A percentile compares a stretch with the other conserved stretches of the same genome.
Evolutionary conservation across 1,139 yeast genomes (phyloP).

Genomic region (Spencermartinsiella ligniputridi): DNA sequence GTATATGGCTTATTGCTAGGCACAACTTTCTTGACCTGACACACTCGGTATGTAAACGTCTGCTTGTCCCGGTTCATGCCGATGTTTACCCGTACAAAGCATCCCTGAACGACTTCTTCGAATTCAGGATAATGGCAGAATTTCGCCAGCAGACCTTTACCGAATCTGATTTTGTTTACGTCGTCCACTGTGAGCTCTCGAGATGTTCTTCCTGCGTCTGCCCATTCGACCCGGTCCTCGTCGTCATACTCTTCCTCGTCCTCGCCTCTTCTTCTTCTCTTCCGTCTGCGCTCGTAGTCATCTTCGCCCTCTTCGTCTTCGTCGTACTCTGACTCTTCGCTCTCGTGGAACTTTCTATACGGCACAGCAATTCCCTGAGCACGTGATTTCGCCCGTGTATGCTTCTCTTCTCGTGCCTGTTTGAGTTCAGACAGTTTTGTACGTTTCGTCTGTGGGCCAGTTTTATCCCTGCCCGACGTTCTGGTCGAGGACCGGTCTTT

Average conservation of each 20-base stretch:
- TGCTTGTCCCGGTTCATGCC: conserved; percentile 64
- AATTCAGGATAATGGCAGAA: conserved; percentile 82
- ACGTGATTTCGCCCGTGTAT: conserved; percentile 28
- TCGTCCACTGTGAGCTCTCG: conserved; percentile 49
- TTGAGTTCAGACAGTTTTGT: conserved; percentile 77
- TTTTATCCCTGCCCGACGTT: conserved; percentile 26
- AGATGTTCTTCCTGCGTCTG: conserved; percentile 37
- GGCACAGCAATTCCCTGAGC: conserved; percentile 23
- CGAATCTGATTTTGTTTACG: conserved; percentile 66
- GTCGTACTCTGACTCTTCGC: conserved; percentile 26
- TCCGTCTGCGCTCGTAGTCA: conserved; percentile 40
- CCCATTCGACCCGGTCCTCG: conserved; percentile 49
- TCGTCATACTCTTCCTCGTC: conserved; percentile 29
- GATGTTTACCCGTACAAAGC: conserved; percentile 77
- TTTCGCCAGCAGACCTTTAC: conserved; percentile 69
- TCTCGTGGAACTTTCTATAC: conserved; percentile 21
- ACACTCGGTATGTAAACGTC: conserved; percentile 73
- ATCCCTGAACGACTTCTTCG: conserved; percentile 60
- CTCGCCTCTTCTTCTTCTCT: conserved; percentile 21
- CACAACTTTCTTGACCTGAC: conserved; percentile 65
- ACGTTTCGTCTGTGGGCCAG: conserved; percentile 40
- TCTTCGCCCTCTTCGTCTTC: conserved; percentile 26
- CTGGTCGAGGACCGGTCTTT: conserved; percentile 6
- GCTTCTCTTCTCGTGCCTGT: conserved; percentile 70
- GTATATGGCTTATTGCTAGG: conserved; percentile 57